Evolutionary conservation across 2,329 filamentous ascomycete species (phyloP), one percentile per base, ranked within the genome.

Genomic region (Passalora sequoiae): DNA sequence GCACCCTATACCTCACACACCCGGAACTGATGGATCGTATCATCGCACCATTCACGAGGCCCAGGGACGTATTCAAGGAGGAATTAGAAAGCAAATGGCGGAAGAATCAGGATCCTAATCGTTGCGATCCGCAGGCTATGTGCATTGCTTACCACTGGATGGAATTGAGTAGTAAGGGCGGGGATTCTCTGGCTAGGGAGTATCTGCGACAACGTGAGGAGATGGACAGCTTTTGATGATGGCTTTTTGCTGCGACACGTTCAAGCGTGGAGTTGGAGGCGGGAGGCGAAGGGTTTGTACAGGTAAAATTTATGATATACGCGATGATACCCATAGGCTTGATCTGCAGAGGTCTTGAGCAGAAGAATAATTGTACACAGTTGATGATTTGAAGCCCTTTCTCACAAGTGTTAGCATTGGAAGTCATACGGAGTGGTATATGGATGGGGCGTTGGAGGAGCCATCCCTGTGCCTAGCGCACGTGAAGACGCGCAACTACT

Each of bases 141-240:
- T 96, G 89, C 59, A 80, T 95, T 44, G 91, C 91, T 7, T 82
- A 94, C 66, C 91, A 97, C 71, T 97, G 91, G 89, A 96, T 97
- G 89, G 87, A 91, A 69, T 74, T 86, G 53, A 89, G 86, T 27
- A 85, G 87, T 56, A 77, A 78, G 42, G 89, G 89, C n/a, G 89
- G 89, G 1, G 91, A 97, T 63, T 78, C 84, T 60, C 71, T 94
- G 55, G 91, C 91, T 15, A 83, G 80, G 61, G 84, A 83, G 63
- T 89, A 91, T 67, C 69, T 96, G 64, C 77, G 83, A 51, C 86
- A 94, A 68, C 67, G 77, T 35, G 75, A 78, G 56, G 78, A 81
- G 60, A 75, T 80, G 62, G 77, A 80, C 59, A 74, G 70, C 33
- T 52, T 54, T 40, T 53, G 29, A 50, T 39, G 36, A 30, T 25